These are phyloP conservation scores for Russula sp. DNA, from an alignment of 768 basidiomycete species.

Conservation along the genomic window DNA sequence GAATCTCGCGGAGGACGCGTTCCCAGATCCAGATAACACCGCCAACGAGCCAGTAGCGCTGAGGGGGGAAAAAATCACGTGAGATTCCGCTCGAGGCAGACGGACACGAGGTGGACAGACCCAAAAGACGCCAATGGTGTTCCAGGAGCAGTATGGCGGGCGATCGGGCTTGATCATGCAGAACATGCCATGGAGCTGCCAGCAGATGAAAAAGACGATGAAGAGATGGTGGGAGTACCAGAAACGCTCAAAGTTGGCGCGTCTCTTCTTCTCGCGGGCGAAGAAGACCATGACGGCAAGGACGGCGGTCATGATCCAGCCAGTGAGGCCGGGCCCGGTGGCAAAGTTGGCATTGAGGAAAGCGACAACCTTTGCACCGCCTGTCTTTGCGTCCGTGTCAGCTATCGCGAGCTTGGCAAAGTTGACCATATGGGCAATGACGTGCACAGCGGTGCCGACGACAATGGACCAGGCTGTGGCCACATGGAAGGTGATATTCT, in stretches of 20 bases:
- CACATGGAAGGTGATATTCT: conserved; percentile 88
- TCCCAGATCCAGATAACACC: conserved; percentile 82
- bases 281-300: conserved; percentile 81
- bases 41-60: conserved; percentile 89
- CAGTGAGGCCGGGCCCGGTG: conserved; percentile 77
- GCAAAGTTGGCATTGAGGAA: conserved; percentile 77
- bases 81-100: background rate
- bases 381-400: conserved; percentile 47
- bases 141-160: conserved; percentile 80
- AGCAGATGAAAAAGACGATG: conserved; percentile 85
- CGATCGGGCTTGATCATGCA: conserved; percentile 94
- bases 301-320: conserved; percentile 79
- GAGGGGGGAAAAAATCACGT: conserved; percentile 17
- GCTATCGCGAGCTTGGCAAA: conserved; percentile 59
- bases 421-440: conserved; percentile 82
- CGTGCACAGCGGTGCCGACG: conserved; percentile 67
- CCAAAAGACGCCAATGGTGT: conserved; percentile 93
- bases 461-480: conserved; percentile 90
- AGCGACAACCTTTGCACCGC: conserved; percentile 51
- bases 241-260: conserved; percentile 79
- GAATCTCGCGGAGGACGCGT: conserved; percentile 86
- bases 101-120: conserved; percentile 38
- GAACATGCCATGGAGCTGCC: conserved; percentile 97
- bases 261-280: conserved; percentile 73
- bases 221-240: conserved; percentile 90